Conservation (phyloP, 495 filamentous ascomycete genomes). For the Hapsidospora chrysogenum region DNA sequence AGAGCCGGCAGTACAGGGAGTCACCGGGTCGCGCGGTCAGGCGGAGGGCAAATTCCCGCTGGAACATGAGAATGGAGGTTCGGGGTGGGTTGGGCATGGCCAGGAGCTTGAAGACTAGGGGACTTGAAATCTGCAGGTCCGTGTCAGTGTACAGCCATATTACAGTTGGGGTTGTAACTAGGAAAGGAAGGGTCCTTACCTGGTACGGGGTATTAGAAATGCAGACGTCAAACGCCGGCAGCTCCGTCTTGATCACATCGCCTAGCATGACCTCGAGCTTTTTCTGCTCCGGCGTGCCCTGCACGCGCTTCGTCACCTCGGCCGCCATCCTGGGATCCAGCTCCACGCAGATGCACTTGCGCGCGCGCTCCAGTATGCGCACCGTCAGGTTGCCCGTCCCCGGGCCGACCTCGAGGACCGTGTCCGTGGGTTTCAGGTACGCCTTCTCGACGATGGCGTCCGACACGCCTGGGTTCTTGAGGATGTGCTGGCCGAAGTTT, state of each 20-base stretch:
- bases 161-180: background rate
- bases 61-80: conserved; percentile 73
- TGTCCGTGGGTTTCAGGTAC: conserved; percentile 74
- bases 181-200: background rate
- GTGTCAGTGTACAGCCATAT: too few relatives aligned
- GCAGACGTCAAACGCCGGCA: conserved; percentile 79
- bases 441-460: conserved; percentile 79
- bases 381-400: conserved; percentile 58
- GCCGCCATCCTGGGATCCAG: conserved; percentile 94
- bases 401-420: conserved; percentile 28
- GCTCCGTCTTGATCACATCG: conserved; percentile 79
- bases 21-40: conserved; percentile 56
- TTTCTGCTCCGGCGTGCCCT: conserved; percentile 66
- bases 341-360: conserved; percentile 50
- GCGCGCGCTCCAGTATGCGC: conserved; percentile 71
- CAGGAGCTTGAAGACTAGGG: conserved; percentile 83
- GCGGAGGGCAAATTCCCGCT: conserved; percentile 20
- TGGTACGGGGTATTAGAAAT: conserved; percentile 86
- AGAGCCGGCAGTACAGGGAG: conserved; percentile 70
- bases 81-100: conserved; percentile 53
- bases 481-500: conserved; percentile 64
- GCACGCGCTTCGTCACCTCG: conserved; percentile 86
- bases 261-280: conserved; percentile 72
- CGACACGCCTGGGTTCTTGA: conserved; percentile 90
- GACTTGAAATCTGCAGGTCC: conserved; percentile 55